phyloP scores from a whole-genome alignment of 192 early-diverging fungal species.

The Coemansia sp. region DNA sequence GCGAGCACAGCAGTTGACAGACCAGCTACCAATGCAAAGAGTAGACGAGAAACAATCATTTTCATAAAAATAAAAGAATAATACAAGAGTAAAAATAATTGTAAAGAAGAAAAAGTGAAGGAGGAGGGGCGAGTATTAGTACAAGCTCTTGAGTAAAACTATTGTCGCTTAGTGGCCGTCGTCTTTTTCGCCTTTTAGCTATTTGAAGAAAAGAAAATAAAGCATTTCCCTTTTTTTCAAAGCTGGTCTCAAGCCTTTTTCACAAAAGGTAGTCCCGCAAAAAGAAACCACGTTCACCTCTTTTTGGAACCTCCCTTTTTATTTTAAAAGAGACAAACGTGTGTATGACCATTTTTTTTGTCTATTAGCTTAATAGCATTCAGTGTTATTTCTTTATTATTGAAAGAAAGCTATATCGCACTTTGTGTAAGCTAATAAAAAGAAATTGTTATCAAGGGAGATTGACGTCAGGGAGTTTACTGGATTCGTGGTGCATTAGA shows the following conservation, averaged over 20 bases:
- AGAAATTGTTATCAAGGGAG: neutral
- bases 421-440: no score
- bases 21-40: conserved; percentile 27
- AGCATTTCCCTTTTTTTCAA: neutral
- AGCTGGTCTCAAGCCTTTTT: no score
- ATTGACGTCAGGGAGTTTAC: conserved; percentile 35
- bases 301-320: no score
- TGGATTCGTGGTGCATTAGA: conserved; percentile 27
- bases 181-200: neutral
- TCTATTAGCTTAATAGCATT: no score
- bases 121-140: no score
- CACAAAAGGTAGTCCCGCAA: neutral
- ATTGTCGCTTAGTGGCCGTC: neutral
- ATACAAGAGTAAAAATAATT: conserved; percentile 1
- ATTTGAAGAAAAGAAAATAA: neutral
- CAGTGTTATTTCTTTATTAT: no score
- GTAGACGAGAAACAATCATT: conserved; percentile 5
- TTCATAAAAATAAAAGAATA: neutral
- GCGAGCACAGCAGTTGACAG: conserved; percentile 20
- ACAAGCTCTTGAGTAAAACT: neutral
- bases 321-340: neutral
- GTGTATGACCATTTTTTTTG: no score
- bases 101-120: neutral
- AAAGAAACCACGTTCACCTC: neutral
- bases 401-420: no score